Conservation (phyloP, 2,329 filamentous ascomycete species). For the Fonsecaea pugnacius region DNA sequence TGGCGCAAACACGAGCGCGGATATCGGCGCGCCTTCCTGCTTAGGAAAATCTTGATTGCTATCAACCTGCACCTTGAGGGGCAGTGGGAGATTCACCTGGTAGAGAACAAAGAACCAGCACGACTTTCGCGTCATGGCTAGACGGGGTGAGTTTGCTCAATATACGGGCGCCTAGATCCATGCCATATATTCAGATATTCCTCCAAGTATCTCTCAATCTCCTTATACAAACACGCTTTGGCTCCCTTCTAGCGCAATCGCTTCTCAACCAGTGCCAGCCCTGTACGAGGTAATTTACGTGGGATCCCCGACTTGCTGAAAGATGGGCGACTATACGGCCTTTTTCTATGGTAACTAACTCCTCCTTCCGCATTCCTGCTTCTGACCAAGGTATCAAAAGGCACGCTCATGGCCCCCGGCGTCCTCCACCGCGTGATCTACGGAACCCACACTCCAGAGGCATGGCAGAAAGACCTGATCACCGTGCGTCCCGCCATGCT, state of each 20-base stretch:
- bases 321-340: conserved; percentile 57
- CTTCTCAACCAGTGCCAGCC: background rate
- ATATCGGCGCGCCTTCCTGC: conserved; percentile 17
- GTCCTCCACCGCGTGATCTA: conserved; percentile 87
- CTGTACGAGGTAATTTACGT: background rate
- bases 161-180: no score
- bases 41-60: background rate
- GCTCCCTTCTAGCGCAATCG: background rate
- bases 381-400: conserved; percentile 38
- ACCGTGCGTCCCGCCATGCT: conserved; percentile 77
- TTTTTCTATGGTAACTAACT: conserved; percentile 65
- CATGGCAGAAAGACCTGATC: conserved; percentile 59
- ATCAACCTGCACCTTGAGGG: background rate
- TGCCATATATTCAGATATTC: no score
- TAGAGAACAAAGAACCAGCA: background rate
- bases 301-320: background rate
- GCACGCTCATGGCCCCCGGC: conserved; percentile 77
- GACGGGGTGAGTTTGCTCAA: no score
- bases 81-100: background rate
- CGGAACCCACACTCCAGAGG: conserved; percentile 58
- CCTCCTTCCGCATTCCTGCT: conserved; percentile 5
- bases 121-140: background rate
- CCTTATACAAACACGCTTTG: background rate
- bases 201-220: background rate
- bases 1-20: background rate